These are phyloP conservation scores for Abrus precatorius DNA, from an alignment of 306 rosid genomes.

Conservation along the genomic window DNA sequence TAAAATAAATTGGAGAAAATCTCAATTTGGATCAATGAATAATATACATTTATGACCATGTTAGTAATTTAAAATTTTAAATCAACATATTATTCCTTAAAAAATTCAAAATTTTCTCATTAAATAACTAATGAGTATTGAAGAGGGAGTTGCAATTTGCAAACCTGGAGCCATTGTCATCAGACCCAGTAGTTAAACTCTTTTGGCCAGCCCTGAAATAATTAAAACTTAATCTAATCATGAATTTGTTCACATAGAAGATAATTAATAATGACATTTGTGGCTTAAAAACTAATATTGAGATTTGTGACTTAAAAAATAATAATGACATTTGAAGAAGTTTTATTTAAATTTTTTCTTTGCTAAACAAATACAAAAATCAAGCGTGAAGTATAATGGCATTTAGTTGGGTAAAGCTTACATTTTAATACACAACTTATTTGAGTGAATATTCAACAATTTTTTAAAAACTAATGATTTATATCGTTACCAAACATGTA, in stretches of 20 bases:
- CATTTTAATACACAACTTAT: too few species aligned
- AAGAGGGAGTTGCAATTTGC: neutral
- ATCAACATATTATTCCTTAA: neutral
- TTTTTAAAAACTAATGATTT: too few species aligned
- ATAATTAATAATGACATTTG: neutral
- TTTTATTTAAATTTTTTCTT: neutral
- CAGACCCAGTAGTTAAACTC: accelerated
- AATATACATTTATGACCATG: neutral
- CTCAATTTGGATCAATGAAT: too few species aligned
- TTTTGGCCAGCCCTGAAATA: neutral
- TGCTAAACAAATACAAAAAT: neutral
- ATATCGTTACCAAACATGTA: neutral
- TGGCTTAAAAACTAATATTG: too few species aligned
- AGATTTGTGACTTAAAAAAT: too few species aligned
- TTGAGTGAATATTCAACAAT: too few species aligned
- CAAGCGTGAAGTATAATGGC: neutral
- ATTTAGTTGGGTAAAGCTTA: neutral
- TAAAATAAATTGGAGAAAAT: too few species aligned
- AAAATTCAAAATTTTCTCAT: too few species aligned
- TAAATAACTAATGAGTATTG: neutral
- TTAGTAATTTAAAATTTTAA: neutral
- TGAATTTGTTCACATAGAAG: neutral
- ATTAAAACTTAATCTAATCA: neutral
- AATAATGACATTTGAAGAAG: neutral
- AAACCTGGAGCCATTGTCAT: neutral